Evolutionary conservation across 768 basidiomycete genomes (phyloP), one percentile per base, ranked within the genome.

Genomic region (Leucocoprinus birnbaumii): DNA sequence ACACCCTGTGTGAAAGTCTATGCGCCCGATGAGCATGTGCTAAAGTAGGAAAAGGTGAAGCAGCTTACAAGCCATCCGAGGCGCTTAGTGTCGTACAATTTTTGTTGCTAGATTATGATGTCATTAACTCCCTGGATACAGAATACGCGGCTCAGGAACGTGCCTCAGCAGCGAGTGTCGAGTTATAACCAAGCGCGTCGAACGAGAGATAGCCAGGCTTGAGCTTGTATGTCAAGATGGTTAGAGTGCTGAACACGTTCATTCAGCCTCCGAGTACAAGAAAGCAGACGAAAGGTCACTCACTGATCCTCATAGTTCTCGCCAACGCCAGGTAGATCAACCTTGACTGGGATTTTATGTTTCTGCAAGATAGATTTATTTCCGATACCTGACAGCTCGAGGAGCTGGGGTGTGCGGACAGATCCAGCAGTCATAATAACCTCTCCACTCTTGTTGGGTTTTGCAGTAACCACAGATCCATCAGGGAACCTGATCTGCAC

Each of bases 351-450:
- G 34, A 87, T 74, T 10, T 72, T 74, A 13, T 72, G 77, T 7
- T 68, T 68, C 21, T 72, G 59, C 31, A 87, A 68, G 2, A 83
- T 74, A 53, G 80, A 77, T 51, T 64, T 63, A 2, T 83, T 80
- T 0, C 85, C 85, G 41, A 87, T 74, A 51, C 85, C 85, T 47
- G 80, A 82, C 7, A 76, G 71, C 69, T 81, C 68, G n/a, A 87
- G 69, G n/a, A 85, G 69, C 7, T 82, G 78, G 3, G 85, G 79
- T 48, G 72, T 77, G 22, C 80, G 80, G 46, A 79, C 68, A 7
- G 79, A 71, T 48, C 84, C 84, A 22, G 75, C 80, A 13, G 76
- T 63, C 25, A 83, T 62, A 48, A 87, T 75, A 41, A 84, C 85
- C 31, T 62, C 58, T 11, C 41, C 54, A 2, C 14, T 4, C n/a